Evolutionary conservation across 208 protist species (phyloP), one percentile per base, ranked within the genome.

Genomic region (Leishmania aethiopica): DNA sequence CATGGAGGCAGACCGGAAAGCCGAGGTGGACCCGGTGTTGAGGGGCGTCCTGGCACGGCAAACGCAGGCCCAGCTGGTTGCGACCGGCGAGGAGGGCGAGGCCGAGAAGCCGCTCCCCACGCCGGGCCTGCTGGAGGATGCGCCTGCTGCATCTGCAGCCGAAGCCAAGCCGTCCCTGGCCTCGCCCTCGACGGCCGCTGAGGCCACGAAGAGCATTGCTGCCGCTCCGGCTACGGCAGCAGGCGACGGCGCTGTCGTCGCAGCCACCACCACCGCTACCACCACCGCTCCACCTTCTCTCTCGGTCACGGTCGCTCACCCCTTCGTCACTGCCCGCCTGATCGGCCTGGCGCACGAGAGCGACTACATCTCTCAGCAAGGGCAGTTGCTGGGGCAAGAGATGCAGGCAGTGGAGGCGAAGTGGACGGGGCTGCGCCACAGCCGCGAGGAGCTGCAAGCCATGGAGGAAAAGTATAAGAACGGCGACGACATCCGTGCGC

Each of bases 1-100:
- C 72, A 90, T 97, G 74, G 91, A 94, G 77, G 79, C 60, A 40
- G 92, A 95, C 70, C 89, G 92, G 37, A 86, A 90, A 64, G 83
- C 76, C 10, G 94, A 95, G 81, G 91, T 95, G 57, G 91, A 95
- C 80, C 92, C 91, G 57, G 86, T 93, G 53, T 85, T 97, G 80
- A 85, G 91, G 49, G 77, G 88, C 15, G 86, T 95, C 11, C 84
- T 95, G 25, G 84, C 84, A 17, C 83, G 86, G 66, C 92, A 94
- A 80, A 77, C 57, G 22, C 75, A 84, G 70, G 51, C 69, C 19
- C 55, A 81, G 35, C 62, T 53, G 22, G 45, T 37, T 47, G 69
- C 55, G 53, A 49, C 19, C 6, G 53, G 55, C 40, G 80, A 37
- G 10, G 60, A 15, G 15, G 80, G 59, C 59, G 57, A 62, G 42